These are phyloP conservation scores for Boletus semigastroideus DNA, from an alignment of 1,284 basidiomycete genomes.

Conservation along the genomic window DNA sequence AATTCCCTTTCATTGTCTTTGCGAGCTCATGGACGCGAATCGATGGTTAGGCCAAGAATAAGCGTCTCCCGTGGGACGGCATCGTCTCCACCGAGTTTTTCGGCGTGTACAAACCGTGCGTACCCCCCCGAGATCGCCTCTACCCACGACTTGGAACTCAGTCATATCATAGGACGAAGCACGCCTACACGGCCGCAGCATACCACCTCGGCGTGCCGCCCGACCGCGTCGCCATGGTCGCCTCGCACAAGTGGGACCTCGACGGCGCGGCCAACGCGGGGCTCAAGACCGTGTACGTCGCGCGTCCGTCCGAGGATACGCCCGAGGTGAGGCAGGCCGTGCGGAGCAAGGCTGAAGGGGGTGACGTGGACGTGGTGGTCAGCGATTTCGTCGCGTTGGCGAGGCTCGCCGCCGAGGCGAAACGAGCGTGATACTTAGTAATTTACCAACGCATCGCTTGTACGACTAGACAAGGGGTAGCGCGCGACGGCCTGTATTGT, in stretches of 20 bases:
- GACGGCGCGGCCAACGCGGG: slow-evolving; percentile 52
- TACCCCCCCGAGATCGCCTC: background rate
- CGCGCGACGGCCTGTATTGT: too few species aligned
- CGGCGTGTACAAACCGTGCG: slow-evolving; percentile 61
- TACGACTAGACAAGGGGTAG: too few species aligned
- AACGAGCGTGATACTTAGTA: background rate
- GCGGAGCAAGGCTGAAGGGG: slow-evolving; percentile 45
- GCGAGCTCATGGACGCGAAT: too few species aligned
- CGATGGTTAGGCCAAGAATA: slow-evolving; percentile 51
- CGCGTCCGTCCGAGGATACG: slow-evolving; percentile 45
- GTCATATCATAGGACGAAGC: slow-evolving; percentile 41
- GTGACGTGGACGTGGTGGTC: slow-evolving; percentile 50
- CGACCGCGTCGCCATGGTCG: slow-evolving; percentile 58
- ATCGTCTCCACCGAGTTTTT: slow-evolving; percentile 61
- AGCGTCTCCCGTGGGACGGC: slow-evolving; percentile 61
- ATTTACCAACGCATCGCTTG: background rate
- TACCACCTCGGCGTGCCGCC: slow-evolving; percentile 52
- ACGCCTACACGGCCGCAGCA: slow-evolving; percentile 50
- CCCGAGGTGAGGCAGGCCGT: slow-evolving; percentile 27
- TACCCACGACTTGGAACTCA: too few species aligned
- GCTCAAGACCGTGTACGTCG: slow-evolving; percentile 57
- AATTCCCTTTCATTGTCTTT: background rate
- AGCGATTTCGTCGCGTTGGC: slow-evolving; percentile 45
- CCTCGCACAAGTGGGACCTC: slow-evolving; percentile 60
- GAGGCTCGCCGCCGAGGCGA: slow-evolving; percentile 17